These are phyloP conservation scores for Aspergillus bombycis DNA, from an alignment of 2,329 filamentous ascomycete species.

Conservation along the genomic window DNA sequence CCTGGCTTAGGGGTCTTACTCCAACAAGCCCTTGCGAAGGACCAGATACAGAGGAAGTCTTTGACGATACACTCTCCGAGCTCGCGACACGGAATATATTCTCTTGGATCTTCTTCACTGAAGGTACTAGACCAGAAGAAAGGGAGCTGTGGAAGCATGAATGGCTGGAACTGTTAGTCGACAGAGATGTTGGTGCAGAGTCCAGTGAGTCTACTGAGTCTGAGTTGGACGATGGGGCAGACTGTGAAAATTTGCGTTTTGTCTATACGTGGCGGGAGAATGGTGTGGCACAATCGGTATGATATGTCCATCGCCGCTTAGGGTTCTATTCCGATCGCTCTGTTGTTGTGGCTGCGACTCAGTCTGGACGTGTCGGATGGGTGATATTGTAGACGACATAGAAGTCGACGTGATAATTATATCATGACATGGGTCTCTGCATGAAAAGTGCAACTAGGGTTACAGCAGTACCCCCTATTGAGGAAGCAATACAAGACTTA, in stretches of 20 bases:
- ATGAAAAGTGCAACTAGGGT: too few relatives aligned
- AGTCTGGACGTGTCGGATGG: too few relatives aligned
- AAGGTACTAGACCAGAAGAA: background rate
- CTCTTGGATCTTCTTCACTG: slow-evolving; percentile 1
- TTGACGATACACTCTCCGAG: background rate
- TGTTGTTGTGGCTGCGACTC: too few relatives aligned
- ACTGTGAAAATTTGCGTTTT: background rate
- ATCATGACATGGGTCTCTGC: too few relatives aligned
- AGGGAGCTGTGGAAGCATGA: slow-evolving; percentile 1
- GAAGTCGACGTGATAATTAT: too few relatives aligned
- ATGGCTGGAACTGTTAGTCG: background rate
- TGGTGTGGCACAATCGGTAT: background rate
- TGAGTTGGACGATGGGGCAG: background rate
- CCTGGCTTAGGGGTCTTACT: too few relatives aligned
- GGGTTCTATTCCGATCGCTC: too few relatives aligned
- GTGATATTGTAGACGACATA: too few relatives aligned
- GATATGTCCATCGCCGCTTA: too few relatives aligned
- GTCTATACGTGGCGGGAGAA: background rate
- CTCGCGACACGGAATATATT: background rate
- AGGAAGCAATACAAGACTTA: too few relatives aligned
- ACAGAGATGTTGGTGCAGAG: background rate
- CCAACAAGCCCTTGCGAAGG: too few relatives aligned
- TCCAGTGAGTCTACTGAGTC: background rate
- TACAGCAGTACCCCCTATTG: too few relatives aligned
- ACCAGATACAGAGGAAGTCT: background rate